Conservation (phyloP, 257 asterid genomes). For the Solanum stenotomum region DNA sequence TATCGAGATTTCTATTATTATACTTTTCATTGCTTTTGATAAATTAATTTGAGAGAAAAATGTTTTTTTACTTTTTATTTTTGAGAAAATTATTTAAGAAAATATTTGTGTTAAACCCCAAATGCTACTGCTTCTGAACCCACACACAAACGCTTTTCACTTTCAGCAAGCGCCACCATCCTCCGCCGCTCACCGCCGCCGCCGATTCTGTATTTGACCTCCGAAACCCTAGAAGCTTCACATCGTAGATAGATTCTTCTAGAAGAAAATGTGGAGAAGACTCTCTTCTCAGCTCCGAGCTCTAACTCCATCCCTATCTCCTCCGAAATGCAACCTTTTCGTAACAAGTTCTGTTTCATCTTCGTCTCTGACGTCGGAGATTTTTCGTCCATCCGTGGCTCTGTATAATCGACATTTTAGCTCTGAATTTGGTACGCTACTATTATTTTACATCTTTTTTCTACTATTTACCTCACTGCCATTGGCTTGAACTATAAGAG, state of each 20-base stretch:
- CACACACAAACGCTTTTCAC: not conserved
- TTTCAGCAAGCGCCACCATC: not conserved
- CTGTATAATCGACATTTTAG: not conserved
- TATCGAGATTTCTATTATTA: not conserved
- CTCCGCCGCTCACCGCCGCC: not conserved
- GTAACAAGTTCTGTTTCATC: not conserved
- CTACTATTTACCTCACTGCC: not conserved
- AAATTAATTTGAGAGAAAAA: not conserved
- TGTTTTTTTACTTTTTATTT: not conserved
- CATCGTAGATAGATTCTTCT: not conserved
- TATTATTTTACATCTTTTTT: not conserved
- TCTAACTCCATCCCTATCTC: not conserved
- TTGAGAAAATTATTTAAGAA: not conserved
- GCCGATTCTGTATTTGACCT: not conserved
- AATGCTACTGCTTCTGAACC: not conserved
- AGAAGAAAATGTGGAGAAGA: constrained; percentile 7
- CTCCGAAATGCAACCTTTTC: not conserved
- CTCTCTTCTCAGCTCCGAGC: not conserved
- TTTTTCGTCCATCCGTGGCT: not conserved
- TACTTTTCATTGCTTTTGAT: not conserved
- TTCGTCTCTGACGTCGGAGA: not conserved
- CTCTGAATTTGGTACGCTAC: not conserved
- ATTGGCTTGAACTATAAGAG: not conserved
- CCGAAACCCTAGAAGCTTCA: not conserved
- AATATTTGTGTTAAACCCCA: not conserved